phyloP scores from a whole-genome alignment of 139 green algal species.

The Trebouxia sp. region DNA sequence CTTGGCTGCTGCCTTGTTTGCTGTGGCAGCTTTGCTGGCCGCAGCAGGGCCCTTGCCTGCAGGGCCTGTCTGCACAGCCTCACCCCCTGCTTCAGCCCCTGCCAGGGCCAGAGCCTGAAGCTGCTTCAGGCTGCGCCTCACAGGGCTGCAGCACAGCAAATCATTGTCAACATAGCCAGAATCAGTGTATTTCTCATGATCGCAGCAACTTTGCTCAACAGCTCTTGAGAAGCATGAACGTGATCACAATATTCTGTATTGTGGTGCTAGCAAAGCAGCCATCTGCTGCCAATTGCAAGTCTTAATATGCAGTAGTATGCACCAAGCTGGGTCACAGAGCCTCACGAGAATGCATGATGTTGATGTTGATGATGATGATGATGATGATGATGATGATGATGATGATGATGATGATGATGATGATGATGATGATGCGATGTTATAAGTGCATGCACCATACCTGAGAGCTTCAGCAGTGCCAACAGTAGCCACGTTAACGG shows the following conservation, averaged over 20 bases:
- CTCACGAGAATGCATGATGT: no score
- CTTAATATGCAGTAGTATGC: background rate
- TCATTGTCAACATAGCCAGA: background rate
- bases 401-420: no score
- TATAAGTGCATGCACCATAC: no score
- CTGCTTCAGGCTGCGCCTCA: constrained; percentile 22
- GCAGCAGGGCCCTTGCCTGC: constrained; percentile 1
- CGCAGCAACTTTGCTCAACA: no score
- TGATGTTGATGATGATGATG: no score
- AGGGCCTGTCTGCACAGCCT: background rate
- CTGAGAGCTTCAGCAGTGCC: no score
- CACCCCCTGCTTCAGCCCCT: background rate
- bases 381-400: no score
- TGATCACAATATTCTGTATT: background rate
- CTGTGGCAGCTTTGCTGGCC: background rate
- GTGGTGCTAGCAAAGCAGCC: background rate
- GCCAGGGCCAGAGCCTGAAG: constrained; percentile 16
- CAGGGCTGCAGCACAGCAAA: background rate
- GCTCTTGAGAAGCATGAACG: no score
- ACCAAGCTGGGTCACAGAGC: no score
- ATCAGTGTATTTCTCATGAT: no score
- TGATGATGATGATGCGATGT: no score
- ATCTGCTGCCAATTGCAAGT: background rate
- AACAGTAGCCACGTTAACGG: no score
- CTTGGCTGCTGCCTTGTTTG: background rate